Conservation (phyloP, 768 basidiomycete genomes). For the Thelephora ganbajun region DNA sequence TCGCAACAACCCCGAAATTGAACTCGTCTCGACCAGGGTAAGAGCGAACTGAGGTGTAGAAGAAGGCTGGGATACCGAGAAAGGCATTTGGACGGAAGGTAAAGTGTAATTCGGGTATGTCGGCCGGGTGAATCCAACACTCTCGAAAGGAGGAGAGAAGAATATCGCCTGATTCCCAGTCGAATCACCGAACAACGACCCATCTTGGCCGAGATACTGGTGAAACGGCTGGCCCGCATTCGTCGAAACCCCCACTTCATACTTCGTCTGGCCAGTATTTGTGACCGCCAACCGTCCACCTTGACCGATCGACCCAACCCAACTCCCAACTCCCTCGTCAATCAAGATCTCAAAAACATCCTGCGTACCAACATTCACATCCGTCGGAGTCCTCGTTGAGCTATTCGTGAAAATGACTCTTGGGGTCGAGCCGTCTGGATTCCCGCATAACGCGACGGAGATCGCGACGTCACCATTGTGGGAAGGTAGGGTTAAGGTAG, state of each 20-base stretch:
- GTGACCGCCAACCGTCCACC: constrained; percentile 44
- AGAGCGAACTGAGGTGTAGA: constrained; percentile 31
- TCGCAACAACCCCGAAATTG: constrained; percentile 23
- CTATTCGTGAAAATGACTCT: constrained; percentile 50
- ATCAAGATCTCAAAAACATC: constrained; percentile 36
- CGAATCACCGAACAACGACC: constrained; percentile 57
- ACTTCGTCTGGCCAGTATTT: constrained; percentile 24
- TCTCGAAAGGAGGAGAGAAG: constrained; percentile 44
- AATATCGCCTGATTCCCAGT: constrained; percentile 60
- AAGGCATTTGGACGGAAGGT: constrained; percentile 37
- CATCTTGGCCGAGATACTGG: constrained; percentile 19
- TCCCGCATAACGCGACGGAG: constrained; percentile 20
- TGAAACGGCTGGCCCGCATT: constrained; percentile 29
- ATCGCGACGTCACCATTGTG: constrained; percentile 15
- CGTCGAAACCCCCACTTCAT: constrained; percentile 45
- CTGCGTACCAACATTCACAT: constrained; percentile 17
- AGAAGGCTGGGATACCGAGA: constrained; percentile 25
- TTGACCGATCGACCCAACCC: constrained; percentile 28
- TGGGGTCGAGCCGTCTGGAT: constrained; percentile 17
- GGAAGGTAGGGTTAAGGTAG: constrained; percentile 15
- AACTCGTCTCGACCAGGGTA: constrained; percentile 36
- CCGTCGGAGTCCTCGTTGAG: constrained; percentile 24
- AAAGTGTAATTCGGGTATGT: constrained; percentile 69
- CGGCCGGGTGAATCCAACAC: constrained; percentile 21
- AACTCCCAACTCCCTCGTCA: constrained; percentile 32